Percentiles rank a stretch among this genome's conserved stretches.
Conservation (phyloP, 2,329 filamentous ascomycete genomes). For the Gaeumannomyces tritici region DNA sequence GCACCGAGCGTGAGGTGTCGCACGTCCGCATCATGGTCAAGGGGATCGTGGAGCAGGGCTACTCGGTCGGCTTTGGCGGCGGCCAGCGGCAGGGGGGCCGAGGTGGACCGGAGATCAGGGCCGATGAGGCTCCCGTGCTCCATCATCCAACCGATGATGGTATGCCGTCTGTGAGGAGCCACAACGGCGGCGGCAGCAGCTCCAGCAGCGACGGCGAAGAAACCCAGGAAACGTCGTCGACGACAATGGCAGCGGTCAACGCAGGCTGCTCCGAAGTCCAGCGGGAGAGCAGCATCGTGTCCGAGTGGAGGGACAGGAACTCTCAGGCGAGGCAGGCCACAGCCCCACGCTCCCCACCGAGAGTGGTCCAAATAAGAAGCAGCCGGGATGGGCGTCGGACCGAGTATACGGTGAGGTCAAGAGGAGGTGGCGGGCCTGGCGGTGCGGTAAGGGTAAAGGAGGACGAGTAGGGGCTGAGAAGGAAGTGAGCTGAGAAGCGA, state of each 20-base stretch:
- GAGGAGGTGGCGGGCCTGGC: not conserved
- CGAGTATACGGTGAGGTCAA: not conserved
- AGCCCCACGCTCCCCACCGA: not conserved
- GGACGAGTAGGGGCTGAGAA: not conserved
- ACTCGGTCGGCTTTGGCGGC: not conserved
- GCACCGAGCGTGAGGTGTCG: slow-evolving; percentile 11
- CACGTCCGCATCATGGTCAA: slow-evolving; percentile 10
- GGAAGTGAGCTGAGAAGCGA: too few species aligned
- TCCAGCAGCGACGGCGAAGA: not conserved
- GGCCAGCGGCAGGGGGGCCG: not conserved
- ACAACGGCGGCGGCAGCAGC: not conserved
- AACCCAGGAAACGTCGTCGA: not conserved
- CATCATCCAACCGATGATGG: too few species aligned
- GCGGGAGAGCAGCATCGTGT: slow-evolving; percentile 3
- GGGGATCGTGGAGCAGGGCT: slow-evolving; percentile 6
- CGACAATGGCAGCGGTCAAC: not conserved
- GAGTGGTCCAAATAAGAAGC: not conserved
- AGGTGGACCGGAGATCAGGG: not conserved
- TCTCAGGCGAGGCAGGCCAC: not conserved
- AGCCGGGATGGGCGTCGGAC: not conserved
- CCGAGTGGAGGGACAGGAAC: not conserved
- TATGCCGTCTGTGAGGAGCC: not conserved
- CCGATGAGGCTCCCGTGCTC: too few species aligned
- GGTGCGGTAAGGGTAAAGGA: not conserved
- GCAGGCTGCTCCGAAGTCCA: not conserved